Evolutionary conservation across 2,329 filamentous ascomycete genomes (phyloP), one percentile per base, ranked within the genome.

Genomic region (Penicillium sp.): DNA sequence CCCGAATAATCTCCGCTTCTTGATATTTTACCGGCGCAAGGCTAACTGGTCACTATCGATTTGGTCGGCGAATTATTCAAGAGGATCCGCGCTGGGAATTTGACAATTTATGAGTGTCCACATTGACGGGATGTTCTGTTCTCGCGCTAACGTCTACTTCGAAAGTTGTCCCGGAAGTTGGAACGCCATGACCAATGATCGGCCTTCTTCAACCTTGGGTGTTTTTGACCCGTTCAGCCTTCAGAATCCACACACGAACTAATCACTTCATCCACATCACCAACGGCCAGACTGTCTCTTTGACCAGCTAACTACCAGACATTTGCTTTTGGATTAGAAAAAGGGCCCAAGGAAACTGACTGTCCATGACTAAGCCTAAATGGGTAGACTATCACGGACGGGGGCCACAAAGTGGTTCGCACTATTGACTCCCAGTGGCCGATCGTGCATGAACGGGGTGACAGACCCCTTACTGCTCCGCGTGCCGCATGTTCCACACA

Each of bases 401-500:
- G 51, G 22, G 37, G 13, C 50, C 30, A 40, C 35, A 15, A 28
- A 55, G 56, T 51, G 38, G 56, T 67, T 62, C 63, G 54, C 54
- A 37, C 54, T 57, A 57, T 57, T 57, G 54, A 57, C 44, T 66
- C 62, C 53, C 45, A 57, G 24, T 60, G 56, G 56, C 58, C 42
- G 38, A 67, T 64, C 66, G 64, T 70, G 65, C 68, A 68, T 69
- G 68, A 70, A 70, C 66, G 55, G 62, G 64, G 61, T 67, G 59
- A 67, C 63, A 64, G 65, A 65, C 66, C 73, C 73, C 72, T 74
- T 75, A 61, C 71, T 71, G 68, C 61, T 68, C 70, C 71, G 71
- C 70, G 72, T 74, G 71, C 70, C 66, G 69, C 61, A 72, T 71
- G 73, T 74, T 69, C 70, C 67, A 75, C 70, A 51, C 55, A 59